Evolutionary conservation across 441 rosid species (phyloP), one percentile per base, ranked within the genome.

Genomic region (Erodium texanum): DNA sequence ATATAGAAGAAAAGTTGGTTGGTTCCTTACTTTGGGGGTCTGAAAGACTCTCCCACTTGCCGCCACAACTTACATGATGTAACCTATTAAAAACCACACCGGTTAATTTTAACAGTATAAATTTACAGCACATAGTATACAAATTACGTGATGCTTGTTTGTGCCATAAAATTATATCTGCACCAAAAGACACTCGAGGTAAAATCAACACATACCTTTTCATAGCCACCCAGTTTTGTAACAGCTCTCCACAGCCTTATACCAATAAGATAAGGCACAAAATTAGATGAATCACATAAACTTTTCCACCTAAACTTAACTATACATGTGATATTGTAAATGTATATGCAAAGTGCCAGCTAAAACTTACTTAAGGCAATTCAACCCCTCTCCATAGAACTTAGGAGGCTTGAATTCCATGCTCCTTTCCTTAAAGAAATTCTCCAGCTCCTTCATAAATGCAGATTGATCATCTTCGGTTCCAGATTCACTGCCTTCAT

Each of bases 31-130:
- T 87, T 87, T 76, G 90, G 93, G 29, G 93, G 90, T 75, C 76
- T 85, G 79, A 87, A 87, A 70, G 89, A 83, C 77, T 87, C 93
- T 75, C 93, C 93, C 59, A 87, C 93, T 78, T 82, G 88, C 73
- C 89, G 83, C 93, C 89, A 87, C 77, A 87, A 74, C 75, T 87
- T 87, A 75, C 85, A 73, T 66, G 88, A 81, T 65, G 90, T 87
- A 68, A 87, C 93, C 93, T 87, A 72, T 52, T 14, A 72, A 75
- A 54, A 72, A 66, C 64, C 62, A 61, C 5, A 71, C 11, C 63
- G 24, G n/a, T 24, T 56, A 68, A 32, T 15, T 12, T 43, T n/a
- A 43, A 43, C 15, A 43, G 50, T 43, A 43, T 43, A 43, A 43
- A 43, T 43, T 43, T 43, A 43, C 50, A 43, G 50, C 50, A 43